A percentile compares a stretch with the other conserved stretches of the same genome.
These are phyloP conservation scores for Boletus vinaceobasis DNA, from an alignment of 768 basidiomycete genomes.

Conservation along the genomic window DNA sequence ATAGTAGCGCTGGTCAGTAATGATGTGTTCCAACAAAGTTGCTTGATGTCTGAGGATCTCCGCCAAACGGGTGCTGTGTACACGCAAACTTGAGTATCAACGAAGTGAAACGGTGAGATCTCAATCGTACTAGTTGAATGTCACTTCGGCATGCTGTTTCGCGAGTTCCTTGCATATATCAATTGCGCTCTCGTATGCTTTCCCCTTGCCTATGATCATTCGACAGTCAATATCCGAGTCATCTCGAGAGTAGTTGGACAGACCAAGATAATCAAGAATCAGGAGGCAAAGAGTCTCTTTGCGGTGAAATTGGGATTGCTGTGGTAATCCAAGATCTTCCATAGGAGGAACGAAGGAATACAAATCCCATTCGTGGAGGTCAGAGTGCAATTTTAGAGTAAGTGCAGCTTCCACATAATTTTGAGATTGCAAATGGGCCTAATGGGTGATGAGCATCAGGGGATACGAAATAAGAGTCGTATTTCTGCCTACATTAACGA, in stretches of 20 bases:
- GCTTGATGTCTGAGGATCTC: conserved; percentile 88
- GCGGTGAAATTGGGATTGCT: conserved; percentile 90
- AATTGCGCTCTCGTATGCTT: conserved; percentile 95
- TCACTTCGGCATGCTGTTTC: conserved; percentile 81
- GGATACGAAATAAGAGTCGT: neutral
- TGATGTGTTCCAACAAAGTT: conserved; percentile 82
- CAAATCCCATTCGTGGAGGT: conserved; percentile 88
- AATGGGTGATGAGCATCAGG: conserved; percentile 14
- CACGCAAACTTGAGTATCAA: conserved; percentile 6
- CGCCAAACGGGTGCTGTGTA: conserved; percentile 67
- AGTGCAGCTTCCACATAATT: conserved; percentile 92
- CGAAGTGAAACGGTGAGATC: neutral
- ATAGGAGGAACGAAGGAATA: conserved; percentile 79
- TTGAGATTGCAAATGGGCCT: conserved; percentile 88
- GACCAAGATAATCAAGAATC: conserved; percentile 92
- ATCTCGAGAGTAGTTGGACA: conserved; percentile 13
- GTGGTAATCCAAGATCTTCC: conserved; percentile 85
- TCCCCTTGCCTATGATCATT: conserved; percentile 70
- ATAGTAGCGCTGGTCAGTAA: conserved; percentile 78
- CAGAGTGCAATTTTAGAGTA: conserved; percentile 90
- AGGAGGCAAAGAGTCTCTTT: conserved; percentile 90
- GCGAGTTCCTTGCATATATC: conserved; percentile 91
- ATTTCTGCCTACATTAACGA: conserved; percentile 68
- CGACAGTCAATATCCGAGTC: conserved; percentile 1
- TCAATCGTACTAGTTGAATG: conserved; percentile 79